Evolutionary conservation across 306 rosid species (phyloP).

Genomic region (Myrica gale): DNA sequence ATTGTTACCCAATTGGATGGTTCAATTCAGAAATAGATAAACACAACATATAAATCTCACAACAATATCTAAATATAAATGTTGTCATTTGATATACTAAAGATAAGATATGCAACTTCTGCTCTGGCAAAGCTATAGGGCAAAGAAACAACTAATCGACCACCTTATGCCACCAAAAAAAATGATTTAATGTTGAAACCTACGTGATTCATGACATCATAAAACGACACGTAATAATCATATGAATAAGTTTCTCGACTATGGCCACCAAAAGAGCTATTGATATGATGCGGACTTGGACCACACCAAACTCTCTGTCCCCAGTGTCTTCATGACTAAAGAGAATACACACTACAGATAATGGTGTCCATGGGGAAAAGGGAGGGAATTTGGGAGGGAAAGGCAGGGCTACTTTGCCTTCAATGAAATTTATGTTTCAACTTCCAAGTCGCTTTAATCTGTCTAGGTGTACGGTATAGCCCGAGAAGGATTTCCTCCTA

Average conservation of each 20-base stretch:
- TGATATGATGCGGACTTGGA: not conserved
- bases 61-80: not conserved
- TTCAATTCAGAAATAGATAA: no score
- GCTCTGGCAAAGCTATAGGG: no score
- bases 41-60: no score
- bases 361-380: no score
- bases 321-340: no score
- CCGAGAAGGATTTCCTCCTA: no score
- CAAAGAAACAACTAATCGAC: not conserved
- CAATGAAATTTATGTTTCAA: not conserved
- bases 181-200: not conserved
- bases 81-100: not conserved
- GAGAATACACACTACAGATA: no score
- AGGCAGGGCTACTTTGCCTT: not conserved
- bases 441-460: not conserved
- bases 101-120: not conserved
- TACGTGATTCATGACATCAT: not conserved
- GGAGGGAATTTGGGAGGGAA: not conserved
- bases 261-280: not conserved
- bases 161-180: not conserved
- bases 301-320: not conserved
- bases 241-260: no score
- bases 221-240: no score
- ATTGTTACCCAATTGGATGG: no score
- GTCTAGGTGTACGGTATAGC: not conserved